Conservation (phyloP, 2,329 filamentous ascomycete species). For the Elsinoe australis region DNA sequence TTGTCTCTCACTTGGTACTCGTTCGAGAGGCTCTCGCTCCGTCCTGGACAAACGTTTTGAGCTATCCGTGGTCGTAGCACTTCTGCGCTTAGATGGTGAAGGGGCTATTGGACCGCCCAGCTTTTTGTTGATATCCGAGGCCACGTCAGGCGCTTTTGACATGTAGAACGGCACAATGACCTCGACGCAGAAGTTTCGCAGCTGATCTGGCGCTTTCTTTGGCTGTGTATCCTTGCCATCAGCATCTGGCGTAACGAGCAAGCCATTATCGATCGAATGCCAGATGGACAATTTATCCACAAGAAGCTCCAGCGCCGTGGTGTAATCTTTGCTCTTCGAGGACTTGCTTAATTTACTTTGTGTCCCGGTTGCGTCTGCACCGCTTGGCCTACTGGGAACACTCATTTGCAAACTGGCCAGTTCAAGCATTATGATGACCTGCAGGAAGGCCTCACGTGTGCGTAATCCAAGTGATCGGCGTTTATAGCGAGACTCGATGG, state of each 20-base stretch:
- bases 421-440: constrained; percentile 72
- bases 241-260: constrained; percentile 34
- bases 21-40: constrained; percentile 49
- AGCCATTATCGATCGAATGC: constrained; percentile 65
- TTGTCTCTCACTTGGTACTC: constrained; percentile 51
- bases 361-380: background rate
- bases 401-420: constrained; percentile 58
- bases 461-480: constrained; percentile 53
- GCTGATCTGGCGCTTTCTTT: constrained; percentile 46
- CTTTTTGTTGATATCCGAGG: constrained; percentile 64
- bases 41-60: constrained; percentile 35
- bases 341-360: constrained; percentile 26
- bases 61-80: constrained; percentile 34
- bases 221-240: constrained; percentile 22
- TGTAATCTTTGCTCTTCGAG: constrained; percentile 60
- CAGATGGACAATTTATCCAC: constrained; percentile 75
- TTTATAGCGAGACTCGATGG: constrained; percentile 44
- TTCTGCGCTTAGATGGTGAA: constrained; percentile 44
- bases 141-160: constrained; percentile 64
- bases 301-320: constrained; percentile 61
- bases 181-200: constrained; percentile 71
- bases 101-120: constrained; percentile 62
- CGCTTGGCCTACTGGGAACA: no score
- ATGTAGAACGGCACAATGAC: constrained; percentile 76
- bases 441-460: constrained; percentile 69